Evolutionary conservation across 371 early-diverging fungal genomes (phyloP).

Genomic region (Mucor plumbeus): DNA sequence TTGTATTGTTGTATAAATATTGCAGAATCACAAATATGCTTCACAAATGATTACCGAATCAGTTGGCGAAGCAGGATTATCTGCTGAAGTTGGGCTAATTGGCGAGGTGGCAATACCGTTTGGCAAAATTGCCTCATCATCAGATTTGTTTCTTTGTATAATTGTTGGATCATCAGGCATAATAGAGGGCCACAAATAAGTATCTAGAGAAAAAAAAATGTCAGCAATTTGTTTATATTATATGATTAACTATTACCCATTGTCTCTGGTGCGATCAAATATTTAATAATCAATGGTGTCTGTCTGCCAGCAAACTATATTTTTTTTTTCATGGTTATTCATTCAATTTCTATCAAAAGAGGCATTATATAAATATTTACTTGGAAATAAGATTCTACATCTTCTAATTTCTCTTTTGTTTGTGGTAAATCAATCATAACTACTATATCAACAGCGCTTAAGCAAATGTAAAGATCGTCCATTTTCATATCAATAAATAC

Average conservation of each 20-base stretch:
- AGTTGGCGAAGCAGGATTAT: too few species aligned
- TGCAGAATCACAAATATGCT: too few species aligned
- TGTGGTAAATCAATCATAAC: constrained; percentile 15
- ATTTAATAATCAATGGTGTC: constrained; percentile 16
- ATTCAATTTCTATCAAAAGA: too few species aligned
- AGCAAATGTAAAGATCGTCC: background rate
- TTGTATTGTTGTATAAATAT: too few species aligned
- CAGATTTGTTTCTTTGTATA: background rate
- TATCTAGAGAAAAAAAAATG: background rate
- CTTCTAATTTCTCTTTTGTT: background rate
- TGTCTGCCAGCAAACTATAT: constrained; percentile 8
- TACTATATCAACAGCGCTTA: constrained; percentile 23
- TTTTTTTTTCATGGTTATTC: background rate
- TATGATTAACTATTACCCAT: background rate
- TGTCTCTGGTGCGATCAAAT: constrained; percentile 22
- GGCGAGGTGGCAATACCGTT: too few species aligned
- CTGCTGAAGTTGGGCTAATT: too few species aligned
- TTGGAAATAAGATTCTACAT: constrained; percentile 17
- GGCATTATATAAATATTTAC: background rate
- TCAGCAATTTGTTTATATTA: background rate
- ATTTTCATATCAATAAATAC: constrained; percentile 22
- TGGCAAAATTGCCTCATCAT: background rate
- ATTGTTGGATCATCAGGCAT: background rate
- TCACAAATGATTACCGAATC: too few species aligned
- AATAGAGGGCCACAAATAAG: background rate